Conservation (phyloP, 495 filamentous ascomycete genomes). For the Delitschia confertaspora region DNA sequence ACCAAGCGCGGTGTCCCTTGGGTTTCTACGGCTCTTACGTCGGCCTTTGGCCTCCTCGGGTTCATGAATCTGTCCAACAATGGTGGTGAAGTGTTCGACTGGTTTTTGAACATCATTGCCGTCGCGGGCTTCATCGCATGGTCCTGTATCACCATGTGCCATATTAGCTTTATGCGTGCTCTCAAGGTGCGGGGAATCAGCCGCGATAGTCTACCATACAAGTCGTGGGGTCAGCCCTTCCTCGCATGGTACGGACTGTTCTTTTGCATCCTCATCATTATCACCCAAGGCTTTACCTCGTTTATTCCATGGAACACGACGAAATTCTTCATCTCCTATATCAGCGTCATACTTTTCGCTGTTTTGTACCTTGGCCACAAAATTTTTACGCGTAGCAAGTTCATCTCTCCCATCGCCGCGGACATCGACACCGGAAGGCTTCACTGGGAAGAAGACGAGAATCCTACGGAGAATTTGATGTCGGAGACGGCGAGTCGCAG, state of each 20-base stretch:
- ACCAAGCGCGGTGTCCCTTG: conserved; percentile 37
- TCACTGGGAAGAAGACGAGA: conserved; percentile 12
- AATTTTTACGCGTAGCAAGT: conserved; percentile 23
- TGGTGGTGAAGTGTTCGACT: conserved; percentile 49
- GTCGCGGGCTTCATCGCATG: conserved; percentile 63
- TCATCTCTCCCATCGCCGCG: conserved; percentile 27
- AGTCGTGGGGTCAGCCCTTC: conserved; percentile 42
- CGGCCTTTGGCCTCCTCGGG: conserved; percentile 23
- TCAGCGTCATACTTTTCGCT: conserved; percentile 26
- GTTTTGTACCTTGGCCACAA: conserved; percentile 31
- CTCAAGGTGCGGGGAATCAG: conserved; percentile 49
- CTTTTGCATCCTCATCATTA: conserved; percentile 54
- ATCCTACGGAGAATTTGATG: too few relatives aligned
- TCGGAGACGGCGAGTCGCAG: too few relatives aligned
- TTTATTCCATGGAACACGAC: conserved; percentile 53
- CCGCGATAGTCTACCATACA: conserved; percentile 50
- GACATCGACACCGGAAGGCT: conserved; percentile 28
- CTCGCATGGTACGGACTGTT: conserved; percentile 49
- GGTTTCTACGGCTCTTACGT: conserved; percentile 36
- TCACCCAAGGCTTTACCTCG: conserved; percentile 62
- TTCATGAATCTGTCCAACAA: conserved; percentile 43
- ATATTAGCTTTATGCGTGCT: conserved; percentile 53
- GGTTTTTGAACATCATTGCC: conserved; percentile 52
- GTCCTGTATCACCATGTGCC: conserved; percentile 50
- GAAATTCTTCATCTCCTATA: conserved; percentile 24